Conservation (phyloP, 2,329 filamentous ascomycete species). For the Zelopaecilomyces penicillatus region DNA sequence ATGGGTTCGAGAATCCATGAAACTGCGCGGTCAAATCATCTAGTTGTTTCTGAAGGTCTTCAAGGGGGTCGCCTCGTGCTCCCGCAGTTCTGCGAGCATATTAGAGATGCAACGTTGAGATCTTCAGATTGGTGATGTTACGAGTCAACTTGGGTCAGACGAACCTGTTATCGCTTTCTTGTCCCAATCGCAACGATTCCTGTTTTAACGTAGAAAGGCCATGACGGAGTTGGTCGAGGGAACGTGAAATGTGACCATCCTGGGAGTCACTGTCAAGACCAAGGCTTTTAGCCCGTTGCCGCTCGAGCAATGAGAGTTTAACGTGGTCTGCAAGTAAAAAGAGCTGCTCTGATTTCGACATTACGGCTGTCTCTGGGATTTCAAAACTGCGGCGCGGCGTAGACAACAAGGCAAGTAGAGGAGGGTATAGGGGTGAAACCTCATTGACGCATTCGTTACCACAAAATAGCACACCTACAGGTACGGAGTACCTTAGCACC, state of each 20-base stretch:
- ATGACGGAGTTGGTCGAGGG: slow-evolving; percentile 75
- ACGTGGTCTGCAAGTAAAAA: slow-evolving; percentile 93
- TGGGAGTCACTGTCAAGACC: slow-evolving; percentile 72
- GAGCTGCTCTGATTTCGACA: slow-evolving; percentile 61
- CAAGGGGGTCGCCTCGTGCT: slow-evolving; percentile 54
- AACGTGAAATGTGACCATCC: slow-evolving; percentile 82
- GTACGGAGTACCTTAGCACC: background rate
- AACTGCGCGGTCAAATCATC: slow-evolving; percentile 74
- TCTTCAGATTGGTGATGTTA: background rate
- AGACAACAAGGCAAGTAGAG: too few relatives aligned
- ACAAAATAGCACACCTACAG: too few relatives aligned
- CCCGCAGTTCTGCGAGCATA: too few relatives aligned
- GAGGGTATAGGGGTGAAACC: too few relatives aligned
- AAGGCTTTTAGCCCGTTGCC: slow-evolving; percentile 74
- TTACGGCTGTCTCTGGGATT: slow-evolving; percentile 8
- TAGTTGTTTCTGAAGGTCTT: slow-evolving; percentile 64
- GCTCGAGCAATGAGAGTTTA: slow-evolving; percentile 89
- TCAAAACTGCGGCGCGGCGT: background rate
- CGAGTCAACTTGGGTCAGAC: slow-evolving; percentile 12
- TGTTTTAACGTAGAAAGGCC: slow-evolving; percentile 64
- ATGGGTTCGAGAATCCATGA: slow-evolving; percentile 51
- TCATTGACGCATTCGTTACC: too few relatives aligned
- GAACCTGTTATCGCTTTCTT: slow-evolving; percentile 56
- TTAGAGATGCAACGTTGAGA: too few relatives aligned
- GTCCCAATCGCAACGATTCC: slow-evolving; percentile 55